Conservation (phyloP, 345 rosid genomes). For the Populus euphratica region DNA sequence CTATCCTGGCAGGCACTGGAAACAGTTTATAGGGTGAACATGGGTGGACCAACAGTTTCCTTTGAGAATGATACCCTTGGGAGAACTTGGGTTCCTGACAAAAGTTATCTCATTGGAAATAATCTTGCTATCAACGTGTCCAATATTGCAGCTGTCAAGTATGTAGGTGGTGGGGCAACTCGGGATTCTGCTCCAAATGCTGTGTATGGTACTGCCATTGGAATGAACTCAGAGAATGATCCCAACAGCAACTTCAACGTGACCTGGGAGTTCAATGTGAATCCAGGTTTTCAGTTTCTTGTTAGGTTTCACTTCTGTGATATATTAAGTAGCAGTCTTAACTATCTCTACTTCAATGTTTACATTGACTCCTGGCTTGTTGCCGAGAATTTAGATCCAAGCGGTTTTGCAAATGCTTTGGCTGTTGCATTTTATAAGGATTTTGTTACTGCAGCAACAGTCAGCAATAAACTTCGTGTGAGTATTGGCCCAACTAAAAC, state of each 20-base stretch:
- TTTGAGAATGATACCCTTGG: constrained; percentile 60
- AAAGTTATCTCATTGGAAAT: constrained; percentile 28
- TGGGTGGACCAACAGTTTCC: constrained; percentile 72
- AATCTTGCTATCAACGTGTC: constrained; percentile 41
- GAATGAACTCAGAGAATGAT: constrained; percentile 50
- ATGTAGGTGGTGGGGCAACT: constrained; percentile 47
- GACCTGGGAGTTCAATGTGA: constrained; percentile 72
- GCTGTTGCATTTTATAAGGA: constrained; percentile 53
- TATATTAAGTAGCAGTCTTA: constrained; percentile 44
- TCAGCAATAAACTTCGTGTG: constrained; percentile 43
- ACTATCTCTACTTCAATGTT: constrained; percentile 70
- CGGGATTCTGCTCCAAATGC: constrained; percentile 50
- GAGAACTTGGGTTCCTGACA: constrained; percentile 78
- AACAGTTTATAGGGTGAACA: constrained; percentile 72
- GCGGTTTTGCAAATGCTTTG: constrained; percentile 26
- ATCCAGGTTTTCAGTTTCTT: constrained; percentile 62
- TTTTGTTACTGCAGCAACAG: constrained; percentile 36
- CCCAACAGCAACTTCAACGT: constrained; percentile 66
- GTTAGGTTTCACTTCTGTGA: constrained; percentile 88
- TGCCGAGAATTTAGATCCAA: constrained; percentile 47
- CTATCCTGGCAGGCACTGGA: constrained; percentile 59
- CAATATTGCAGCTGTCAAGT: constrained; percentile 48
- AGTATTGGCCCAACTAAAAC: constrained; percentile 30
- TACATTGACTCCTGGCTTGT: constrained; percentile 54
- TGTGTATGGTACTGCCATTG: constrained; percentile 67